phyloP scores from a whole-genome alignment of 768 basidiomycete genomes.

The Podaxis sp. region DNA sequence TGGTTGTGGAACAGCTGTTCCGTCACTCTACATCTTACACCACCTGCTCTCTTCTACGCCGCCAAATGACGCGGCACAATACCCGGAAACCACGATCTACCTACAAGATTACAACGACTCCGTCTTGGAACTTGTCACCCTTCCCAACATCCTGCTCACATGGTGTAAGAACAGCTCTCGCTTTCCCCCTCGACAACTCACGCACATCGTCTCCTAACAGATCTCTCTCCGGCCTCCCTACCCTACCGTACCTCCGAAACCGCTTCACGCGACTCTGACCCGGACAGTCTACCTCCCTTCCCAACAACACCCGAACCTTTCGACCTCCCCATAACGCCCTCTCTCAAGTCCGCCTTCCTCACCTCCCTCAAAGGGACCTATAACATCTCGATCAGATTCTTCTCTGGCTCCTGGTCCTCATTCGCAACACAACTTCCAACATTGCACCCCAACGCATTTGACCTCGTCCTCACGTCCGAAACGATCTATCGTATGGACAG shows the following conservation, averaged over 20 bases:
- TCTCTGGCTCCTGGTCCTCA: constrained; percentile 73
- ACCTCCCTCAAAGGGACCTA: constrained; percentile 46
- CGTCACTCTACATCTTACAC: constrained; percentile 71
- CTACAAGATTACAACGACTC: constrained; percentile 91
- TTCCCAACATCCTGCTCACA: constrained; percentile 73
- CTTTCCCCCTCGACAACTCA: background rate
- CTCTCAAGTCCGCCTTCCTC: constrained; percentile 64
- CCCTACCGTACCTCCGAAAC: constrained; percentile 36
- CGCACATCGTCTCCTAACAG: constrained; percentile 30
- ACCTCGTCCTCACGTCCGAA: constrained; percentile 85
- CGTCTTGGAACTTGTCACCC: constrained; percentile 74
- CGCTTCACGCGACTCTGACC: constrained; percentile 25
- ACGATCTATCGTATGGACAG: constrained; percentile 82
- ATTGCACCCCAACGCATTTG: constrained; percentile 43
- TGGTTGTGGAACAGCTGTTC: constrained; percentile 92
- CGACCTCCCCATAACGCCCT: constrained; percentile 64
- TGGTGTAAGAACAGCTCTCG: constrained; percentile 63
- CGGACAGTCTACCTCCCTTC: constrained; percentile 22
- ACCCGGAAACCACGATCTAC: constrained; percentile 53
- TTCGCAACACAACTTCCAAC: constrained; percentile 37
- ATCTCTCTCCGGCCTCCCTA: constrained; percentile 57
- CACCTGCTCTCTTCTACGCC: constrained; percentile 46
- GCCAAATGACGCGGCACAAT: constrained; percentile 6
- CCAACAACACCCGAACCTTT: constrained; percentile 33
- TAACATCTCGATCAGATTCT: constrained; percentile 68